These are phyloP conservation scores for Herpomyces periplanetae DNA, from an alignment of 2,329 filamentous ascomycete genomes.

Conservation along the genomic window DNA sequence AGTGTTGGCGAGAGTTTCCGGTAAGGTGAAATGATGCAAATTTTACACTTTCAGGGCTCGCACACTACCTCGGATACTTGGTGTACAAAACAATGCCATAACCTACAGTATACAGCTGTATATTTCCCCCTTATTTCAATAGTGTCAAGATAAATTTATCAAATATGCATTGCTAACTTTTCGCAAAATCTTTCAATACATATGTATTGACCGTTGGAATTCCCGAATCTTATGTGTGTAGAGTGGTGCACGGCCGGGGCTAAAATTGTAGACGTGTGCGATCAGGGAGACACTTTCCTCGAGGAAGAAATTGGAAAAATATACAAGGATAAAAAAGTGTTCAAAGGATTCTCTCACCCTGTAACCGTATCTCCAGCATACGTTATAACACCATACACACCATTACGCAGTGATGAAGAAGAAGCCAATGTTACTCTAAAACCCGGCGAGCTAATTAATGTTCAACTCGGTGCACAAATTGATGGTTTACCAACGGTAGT, in stretches of 20 bases:
- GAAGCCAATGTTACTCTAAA: conserved; percentile 48
- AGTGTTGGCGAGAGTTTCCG: conserved; percentile 46
- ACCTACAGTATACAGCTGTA: too few species aligned
- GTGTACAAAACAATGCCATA: not conserved
- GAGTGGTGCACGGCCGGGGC: conserved; percentile 37
- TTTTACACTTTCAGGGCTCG: conserved; percentile 1
- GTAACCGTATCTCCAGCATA: conserved; percentile 77
- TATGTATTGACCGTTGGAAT: conserved; percentile 1
- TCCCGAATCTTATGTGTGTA: conserved; percentile 6
- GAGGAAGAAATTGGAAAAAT: conserved; percentile 81
- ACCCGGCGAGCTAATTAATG: conserved; percentile 60
- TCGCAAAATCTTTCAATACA: conserved; percentile 1
- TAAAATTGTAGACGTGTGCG: conserved; percentile 75
- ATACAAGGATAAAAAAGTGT: conserved; percentile 88
- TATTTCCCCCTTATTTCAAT: too few species aligned
- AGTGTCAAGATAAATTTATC: too few species aligned
- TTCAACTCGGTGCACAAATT: conserved; percentile 94
- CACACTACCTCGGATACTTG: not conserved
- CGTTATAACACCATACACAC: conserved; percentile 86
- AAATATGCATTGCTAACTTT: conserved; percentile 2
- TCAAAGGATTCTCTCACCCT: conserved; percentile 73
- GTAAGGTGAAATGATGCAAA: conserved; percentile 8
- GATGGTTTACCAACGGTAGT: conserved; percentile 88
- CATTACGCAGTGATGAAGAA: conserved; percentile 42
- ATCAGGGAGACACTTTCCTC: conserved; percentile 74